Evolutionary conservation across 2,329 filamentous ascomycete genomes (phyloP), one percentile per base, ranked within the genome.

Genomic region (Westerdykella sp.): DNA sequence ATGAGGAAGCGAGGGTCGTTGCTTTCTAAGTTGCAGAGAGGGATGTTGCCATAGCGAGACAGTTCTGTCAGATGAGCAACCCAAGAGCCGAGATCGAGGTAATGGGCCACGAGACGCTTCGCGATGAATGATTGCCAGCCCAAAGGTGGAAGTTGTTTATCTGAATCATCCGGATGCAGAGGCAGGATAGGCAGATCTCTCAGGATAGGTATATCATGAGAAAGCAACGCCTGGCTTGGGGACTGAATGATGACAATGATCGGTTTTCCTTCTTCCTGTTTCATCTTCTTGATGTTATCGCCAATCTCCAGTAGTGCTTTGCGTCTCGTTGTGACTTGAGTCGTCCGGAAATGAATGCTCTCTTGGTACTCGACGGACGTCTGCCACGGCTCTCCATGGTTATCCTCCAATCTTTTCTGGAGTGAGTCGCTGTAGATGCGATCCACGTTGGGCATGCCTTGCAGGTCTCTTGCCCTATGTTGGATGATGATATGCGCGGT

Each of bases 1-100:
- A 99, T 98, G 42, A 98, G 72, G 70, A 93, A 97, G 3, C 88
- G 81, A 22, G 93, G 91, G 57, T 98, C 93, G 53, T 97, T 93
- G 35, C 84, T 83, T 65, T 97, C 93, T 25, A 99, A 72, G 57
- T 99, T 98, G 69, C 93, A 97, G 6, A 99, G 75, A 1, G 93
- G 93, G 4, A 98, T 81, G 63, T 97, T 88, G 21, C 93, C 93
- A 62, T 97, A 97, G 49, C 88, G 79, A 38, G 93, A 86, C 42
- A 98, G 78, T 37, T 89, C 83, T 21, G 88, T 85, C 14, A 98
- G 75, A 68, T 98, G 90, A 34, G 87, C 71, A 36, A 98, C 79
- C 91, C 93, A 98, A 0, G 86, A 83, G 1, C 89, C 88, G n/a
- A 98, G 78, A 44, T 88, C 87, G 12, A 99, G 78, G 62, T 96